Evolutionary conservation across 1,139 yeast species (phyloP), one percentile per base, ranked within the genome.

Genomic region (Protomyces pachydermus): DNA sequence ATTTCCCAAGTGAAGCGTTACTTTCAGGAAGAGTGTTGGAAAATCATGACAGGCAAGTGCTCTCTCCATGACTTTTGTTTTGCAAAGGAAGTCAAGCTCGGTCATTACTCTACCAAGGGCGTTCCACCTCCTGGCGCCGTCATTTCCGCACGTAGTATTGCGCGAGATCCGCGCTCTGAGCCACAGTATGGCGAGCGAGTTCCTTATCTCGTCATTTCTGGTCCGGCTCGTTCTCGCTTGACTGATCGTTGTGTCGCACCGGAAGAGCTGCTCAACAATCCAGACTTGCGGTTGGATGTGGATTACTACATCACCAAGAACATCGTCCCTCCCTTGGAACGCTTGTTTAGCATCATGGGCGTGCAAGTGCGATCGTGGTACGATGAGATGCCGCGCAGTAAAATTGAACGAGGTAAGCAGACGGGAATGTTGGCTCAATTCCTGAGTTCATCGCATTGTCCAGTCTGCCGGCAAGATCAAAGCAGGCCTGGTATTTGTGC

Each of bases 71-170:
- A 93, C 72, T 91, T 91, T 72, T 87, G 96, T 71, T 93, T 93
- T 77, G 93, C 97, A 0, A 88, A 88, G 71, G 97, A 88, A 70
- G 98, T 93, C 1, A 80, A 87, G 65, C 77, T 89, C 65, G 98
- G 98, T 0, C 80, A 86, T 0, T 93, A 93, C 73, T 88, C 87
- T 70, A 85, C 82, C 69, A 87, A 84, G 54, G 78, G 79, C 23
- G 80, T 84, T 60, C 80, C 89, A 2, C 98, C 98, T 0, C 95
- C 98, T 0, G 98, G 98, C 0, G 98, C 98, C 0, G 79, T 85
- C 16, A 81, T 93, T 1, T 87, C 95, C 8, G 81, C 82, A 67
- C 81, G 82, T 68, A 81, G 80, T 67, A 82, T 84, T 73, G 81
- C 80, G 45, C 74, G 79, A 4, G 98, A 93, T 73, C 82, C 81